Evolutionary conservation across 805 yeast species (phyloP), one percentile per base, ranked within the genome.

Genomic region (Ogataea glucozyma): DNA sequence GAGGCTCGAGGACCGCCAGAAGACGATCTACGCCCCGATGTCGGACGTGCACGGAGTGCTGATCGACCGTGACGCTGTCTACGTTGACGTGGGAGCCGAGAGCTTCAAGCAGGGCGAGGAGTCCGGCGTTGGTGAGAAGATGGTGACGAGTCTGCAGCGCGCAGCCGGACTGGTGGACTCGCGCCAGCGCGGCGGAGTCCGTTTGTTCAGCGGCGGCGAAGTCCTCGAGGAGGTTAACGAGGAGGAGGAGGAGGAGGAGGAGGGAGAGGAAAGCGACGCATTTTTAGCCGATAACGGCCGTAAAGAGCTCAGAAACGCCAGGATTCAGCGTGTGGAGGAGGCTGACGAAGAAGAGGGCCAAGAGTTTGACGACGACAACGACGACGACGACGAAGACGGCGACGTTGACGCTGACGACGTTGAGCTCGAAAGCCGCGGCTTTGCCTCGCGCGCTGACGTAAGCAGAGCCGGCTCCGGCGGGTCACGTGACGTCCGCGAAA

Each of bases 21-120:
- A 90, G 63, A 79, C 88, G 52, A 88, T 93, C 2, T 93, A 95
- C 64, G 99, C 99, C 0, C 99, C 99, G 38, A 93, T 93, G 99
- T 87, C 97, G 35, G 98, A 93, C 65, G 97, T 93, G n/a, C 97
- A 97, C 44, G 99, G 99, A 63, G 95, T 93, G 26, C 72, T 93
- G 52, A 88, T 93, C 48, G 99, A 93, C 68, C 90, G 85, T 61
- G 99, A 93, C 70, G 97, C 99, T 7, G 99, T 93, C 2, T 93
- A 90, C 57, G 88, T 93, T 47, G 97, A 86, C 56, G 80, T 86
- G 7, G 89, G 88, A 1, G 47, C 42, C 13, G 61, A 59, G 41
- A 37, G 50, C 9, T 57, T 49, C 39, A 53, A 58, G 34, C 62
- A 59, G 0, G 64, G 56, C 9, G 64, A 57, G 38, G 61, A 62